Percentiles rank a stretch among this genome's conserved stretches.
These are phyloP conservation scores for Triangularia setosa DNA, from an alignment of 2,329 filamentous ascomycete species.

Conservation along the genomic window DNA sequence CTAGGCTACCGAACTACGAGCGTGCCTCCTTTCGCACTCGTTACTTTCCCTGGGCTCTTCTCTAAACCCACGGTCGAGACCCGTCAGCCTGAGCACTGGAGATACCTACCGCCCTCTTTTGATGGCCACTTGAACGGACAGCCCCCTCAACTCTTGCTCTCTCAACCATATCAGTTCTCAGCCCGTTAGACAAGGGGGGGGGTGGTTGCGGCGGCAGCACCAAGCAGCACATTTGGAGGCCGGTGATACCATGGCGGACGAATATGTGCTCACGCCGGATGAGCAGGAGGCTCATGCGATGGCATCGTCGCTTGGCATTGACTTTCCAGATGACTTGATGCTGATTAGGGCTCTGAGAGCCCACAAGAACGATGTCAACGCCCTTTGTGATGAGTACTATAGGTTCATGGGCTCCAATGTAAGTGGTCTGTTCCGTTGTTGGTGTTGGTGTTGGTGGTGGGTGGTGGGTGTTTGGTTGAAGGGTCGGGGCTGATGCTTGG, in stretches of 20 bases:
- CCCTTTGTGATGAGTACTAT: not conserved
- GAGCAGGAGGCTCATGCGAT: not conserved
- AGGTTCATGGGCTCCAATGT: not conserved
- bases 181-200: not conserved
- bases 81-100: not conserved
- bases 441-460: not conserved
- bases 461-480: too few relatives aligned
- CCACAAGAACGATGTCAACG: not conserved
- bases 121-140: not conserved
- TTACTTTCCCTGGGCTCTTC: not conserved
- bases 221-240: not conserved
- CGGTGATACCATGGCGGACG: not conserved
- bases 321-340: not conserved
- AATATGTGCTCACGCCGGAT: not conserved
- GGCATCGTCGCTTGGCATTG: not conserved
- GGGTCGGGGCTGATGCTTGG: not conserved
- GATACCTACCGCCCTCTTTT: not conserved
- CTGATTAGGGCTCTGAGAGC: not conserved
- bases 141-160: not conserved
- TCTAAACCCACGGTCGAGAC: not conserved
- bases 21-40: not conserved
- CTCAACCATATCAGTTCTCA: not conserved
- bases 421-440: not conserved
- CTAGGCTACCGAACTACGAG: not conserved
- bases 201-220: not conserved